These are phyloP conservation scores for Penicillium longicatenatum DNA, from an alignment of 495 filamentous ascomycete genomes.

Conservation along the genomic window DNA sequence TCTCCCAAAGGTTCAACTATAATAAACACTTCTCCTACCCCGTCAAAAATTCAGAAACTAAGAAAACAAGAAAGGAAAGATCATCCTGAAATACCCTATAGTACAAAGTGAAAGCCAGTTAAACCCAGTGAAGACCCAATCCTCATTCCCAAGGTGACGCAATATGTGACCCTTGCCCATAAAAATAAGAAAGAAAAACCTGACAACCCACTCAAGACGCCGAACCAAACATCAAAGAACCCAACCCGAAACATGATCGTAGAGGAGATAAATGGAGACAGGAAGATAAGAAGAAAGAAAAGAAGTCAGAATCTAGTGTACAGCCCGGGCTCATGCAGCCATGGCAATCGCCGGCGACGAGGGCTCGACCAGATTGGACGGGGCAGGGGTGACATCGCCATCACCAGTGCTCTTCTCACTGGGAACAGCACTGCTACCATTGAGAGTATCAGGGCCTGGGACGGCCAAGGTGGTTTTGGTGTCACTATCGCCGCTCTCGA, in stretches of 20 bases:
- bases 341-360: slow-evolving; percentile 50
- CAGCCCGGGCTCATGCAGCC: slow-evolving; percentile 33
- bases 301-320: slow-evolving; percentile 22
- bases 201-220: slow-evolving; percentile 1
- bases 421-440: slow-evolving; percentile 43
- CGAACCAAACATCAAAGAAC: slow-evolving; percentile 3
- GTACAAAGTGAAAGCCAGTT: slow-evolving; percentile 16
- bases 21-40: not conserved
- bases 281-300: not conserved
- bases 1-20: not conserved
- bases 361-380: slow-evolving; percentile 44
- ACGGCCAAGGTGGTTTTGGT: slow-evolving; percentile 75
- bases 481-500: slow-evolving; percentile 65
- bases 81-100: slow-evolving; percentile 11
- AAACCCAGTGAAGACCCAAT: slow-evolving; percentile 12
- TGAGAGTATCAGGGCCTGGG: slow-evolving; percentile 55
- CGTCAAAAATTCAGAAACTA: not conserved
- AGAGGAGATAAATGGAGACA: slow-evolving; percentile 13
- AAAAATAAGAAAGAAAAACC: slow-evolving; percentile 8
- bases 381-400: slow-evolving; percentile 46
- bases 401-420: slow-evolving; percentile 74
- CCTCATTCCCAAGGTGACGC: not conserved
- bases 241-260: slow-evolving; percentile 9
- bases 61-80: not conserved
- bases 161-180: slow-evolving; percentile 1